Conservation (phyloP, 768 basidiomycete genomes). For the Leccinellum rugosiceps region DNA sequence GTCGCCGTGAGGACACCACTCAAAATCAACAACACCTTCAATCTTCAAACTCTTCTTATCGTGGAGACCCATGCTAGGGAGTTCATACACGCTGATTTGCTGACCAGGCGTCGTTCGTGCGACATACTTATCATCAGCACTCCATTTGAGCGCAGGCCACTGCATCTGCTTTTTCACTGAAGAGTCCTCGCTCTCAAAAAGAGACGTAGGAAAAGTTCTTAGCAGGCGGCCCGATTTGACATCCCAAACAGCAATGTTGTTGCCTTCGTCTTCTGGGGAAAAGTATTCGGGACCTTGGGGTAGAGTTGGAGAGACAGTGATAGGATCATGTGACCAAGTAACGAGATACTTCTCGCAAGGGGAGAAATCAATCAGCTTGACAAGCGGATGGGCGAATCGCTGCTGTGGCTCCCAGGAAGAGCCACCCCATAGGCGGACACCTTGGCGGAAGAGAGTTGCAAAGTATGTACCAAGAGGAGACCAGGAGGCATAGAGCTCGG, state of each 20-base stretch:
- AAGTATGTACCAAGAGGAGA: conserved; percentile 95
- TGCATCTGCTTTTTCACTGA: conserved; percentile 76
- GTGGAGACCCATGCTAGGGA: conserved; percentile 89
- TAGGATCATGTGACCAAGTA: conserved; percentile 95
- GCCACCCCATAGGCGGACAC: conserved; percentile 95
- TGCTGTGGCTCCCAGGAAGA: conserved; percentile 83
- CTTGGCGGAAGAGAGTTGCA: conserved; percentile 90
- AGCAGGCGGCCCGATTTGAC: conserved; percentile 90
- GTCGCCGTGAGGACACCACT: conserved; percentile 95
- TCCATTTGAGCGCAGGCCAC: conserved; percentile 98
- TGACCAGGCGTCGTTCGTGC: conserved; percentile 85
- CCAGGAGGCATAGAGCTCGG: conserved; percentile 95
- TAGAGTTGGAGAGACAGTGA: conserved; percentile 78
- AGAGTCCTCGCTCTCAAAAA: conserved; percentile 54
- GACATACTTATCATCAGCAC: conserved; percentile 92
- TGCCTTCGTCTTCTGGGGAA: conserved; percentile 93
- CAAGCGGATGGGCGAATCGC: conserved; percentile 92
- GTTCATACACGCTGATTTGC: conserved; percentile 95
- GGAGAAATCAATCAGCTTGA: conserved; percentile 95
- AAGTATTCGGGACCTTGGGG: conserved; percentile 82
- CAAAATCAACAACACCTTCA: conserved; percentile 96
- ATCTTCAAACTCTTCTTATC: conserved; percentile 98
- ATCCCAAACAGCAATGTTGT: conserved; percentile 98
- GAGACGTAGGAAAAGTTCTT: conserved; percentile 80
- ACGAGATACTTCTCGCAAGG: conserved; percentile 95